Conservation (phyloP, 495 filamentous ascomycete species). For the Xylaria venustula region DNA sequence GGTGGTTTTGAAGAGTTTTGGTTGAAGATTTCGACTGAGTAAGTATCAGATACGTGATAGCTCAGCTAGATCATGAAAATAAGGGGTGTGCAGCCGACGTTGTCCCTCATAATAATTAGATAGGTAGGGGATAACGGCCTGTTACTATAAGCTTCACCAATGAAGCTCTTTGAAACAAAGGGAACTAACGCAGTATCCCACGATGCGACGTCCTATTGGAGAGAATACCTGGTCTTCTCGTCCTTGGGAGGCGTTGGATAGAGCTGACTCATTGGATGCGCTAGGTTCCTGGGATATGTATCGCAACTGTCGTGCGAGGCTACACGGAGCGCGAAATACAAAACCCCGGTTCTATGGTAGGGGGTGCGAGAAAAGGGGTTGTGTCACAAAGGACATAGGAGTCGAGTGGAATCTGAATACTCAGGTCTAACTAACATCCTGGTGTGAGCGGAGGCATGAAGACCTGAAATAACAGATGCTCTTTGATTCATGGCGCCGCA, state of each 20-base stretch:
- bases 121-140: not conserved
- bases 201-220: not conserved
- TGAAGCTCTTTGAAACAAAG: not conserved
- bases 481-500: too few species aligned
- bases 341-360: not conserved
- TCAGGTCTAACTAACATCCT: too few species aligned
- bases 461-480: too few species aligned
- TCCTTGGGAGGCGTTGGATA: not conserved
- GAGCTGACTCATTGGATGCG: not conserved
- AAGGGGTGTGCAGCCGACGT: not conserved
- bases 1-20: too few species aligned
- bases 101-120: not conserved
- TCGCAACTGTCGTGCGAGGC: slow-evolving; percentile 7
- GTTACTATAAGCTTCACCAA: not conserved
- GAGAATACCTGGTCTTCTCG: not conserved
- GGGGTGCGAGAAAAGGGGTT: not conserved
- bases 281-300: not conserved
- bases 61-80: not conserved
- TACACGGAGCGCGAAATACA: not conserved
- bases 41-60: not conserved
- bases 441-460: too few species aligned
- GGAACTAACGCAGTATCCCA: not conserved
- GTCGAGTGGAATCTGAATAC: too few species aligned
- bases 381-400: not conserved
- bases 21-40: not conserved